Conservation (phyloP, 345 rosid species). For the Gossypium stocksii region DNA sequence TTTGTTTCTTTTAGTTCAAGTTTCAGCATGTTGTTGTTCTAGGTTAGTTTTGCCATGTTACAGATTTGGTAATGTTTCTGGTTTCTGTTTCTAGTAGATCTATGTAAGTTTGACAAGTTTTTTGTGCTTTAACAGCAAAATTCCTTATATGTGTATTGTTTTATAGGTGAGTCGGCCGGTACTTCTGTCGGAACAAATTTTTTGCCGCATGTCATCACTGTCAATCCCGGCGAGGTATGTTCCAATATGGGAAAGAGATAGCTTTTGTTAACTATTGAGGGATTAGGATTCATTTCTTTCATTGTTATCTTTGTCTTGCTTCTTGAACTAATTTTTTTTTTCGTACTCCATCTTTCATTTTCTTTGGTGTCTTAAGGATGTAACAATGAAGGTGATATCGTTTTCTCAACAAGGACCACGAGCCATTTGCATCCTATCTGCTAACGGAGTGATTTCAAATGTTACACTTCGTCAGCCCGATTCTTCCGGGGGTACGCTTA, state of each 20-base stretch:
- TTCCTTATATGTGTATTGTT: slow-evolving; percentile 15
- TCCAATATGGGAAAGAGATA: neutral
- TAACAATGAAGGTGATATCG: slow-evolving; percentile 76
- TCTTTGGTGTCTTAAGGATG: slow-evolving; percentile 45
- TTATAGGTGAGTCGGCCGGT: slow-evolving; percentile 47
- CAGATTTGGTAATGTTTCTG: slow-evolving; percentile 1
- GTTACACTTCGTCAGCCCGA: slow-evolving; percentile 76
- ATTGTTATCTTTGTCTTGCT: neutral
- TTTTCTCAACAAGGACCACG: slow-evolving; percentile 88
- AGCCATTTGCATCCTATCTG: slow-evolving; percentile 75
- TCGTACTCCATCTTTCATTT: slow-evolving; percentile 8
- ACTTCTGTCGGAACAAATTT: slow-evolving; percentile 61
- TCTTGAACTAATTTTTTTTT: neutral
- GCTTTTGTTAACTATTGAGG: neutral
- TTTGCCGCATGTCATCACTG: slow-evolving; percentile 73
- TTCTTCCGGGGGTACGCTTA: slow-evolving; percentile 81
- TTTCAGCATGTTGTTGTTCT: neutral
- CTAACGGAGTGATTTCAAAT: slow-evolving; percentile 70
- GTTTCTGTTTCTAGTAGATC: neutral
- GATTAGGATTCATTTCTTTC: neutral
- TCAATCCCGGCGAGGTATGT: slow-evolving; percentile 77
- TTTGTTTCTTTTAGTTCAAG: neutral
- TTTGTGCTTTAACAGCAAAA: slow-evolving; percentile 8
- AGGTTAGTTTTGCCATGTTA: neutral
- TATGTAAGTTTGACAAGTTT: neutral